Evolutionary conservation across 441 rosid genomes (phyloP).

Genomic region (Omphalea diandra): DNA sequence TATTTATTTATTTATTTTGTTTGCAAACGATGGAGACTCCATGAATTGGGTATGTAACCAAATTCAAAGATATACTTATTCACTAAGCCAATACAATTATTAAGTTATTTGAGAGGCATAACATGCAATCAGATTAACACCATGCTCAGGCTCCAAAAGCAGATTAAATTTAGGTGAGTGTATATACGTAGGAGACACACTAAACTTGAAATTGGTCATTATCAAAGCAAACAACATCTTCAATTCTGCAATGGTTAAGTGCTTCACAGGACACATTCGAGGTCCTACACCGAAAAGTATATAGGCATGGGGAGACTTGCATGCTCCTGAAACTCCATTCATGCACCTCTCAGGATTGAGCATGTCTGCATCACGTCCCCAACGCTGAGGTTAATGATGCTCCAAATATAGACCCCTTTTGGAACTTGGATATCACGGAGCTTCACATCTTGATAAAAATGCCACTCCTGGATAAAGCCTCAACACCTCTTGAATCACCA

Average conservation of each 20-base stretch:
- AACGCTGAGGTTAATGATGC: constrained; percentile 23
- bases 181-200: constrained; percentile 14
- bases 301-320: no score
- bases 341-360: constrained; percentile 29
- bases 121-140: constrained; percentile 21
- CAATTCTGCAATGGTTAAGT: constrained; percentile 15
- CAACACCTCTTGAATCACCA: constrained; percentile 26
- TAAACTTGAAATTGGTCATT: constrained; percentile 15
- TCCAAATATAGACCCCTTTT: constrained; percentile 27
- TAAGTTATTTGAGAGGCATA: no score
- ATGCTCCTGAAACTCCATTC: constrained; percentile 12
- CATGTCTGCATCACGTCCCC: constrained; percentile 23
- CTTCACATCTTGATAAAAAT: constrained; percentile 24
- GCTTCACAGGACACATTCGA: constrained; percentile 22
- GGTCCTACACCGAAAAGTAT: no score
- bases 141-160: constrained; percentile 22
- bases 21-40: no score
- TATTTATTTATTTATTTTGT: no score
- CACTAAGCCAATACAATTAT: no score
- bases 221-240: constrained; percentile 14
- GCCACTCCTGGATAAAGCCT: constrained; percentile 15
- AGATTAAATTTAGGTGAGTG: constrained; percentile 24
- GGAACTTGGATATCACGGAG: constrained; percentile 22
- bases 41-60: no score
- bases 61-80: no score